Evolutionary conservation across 192 early-diverging fungal species (phyloP).

Genomic region (Irineochytrium annulatum): DNA sequence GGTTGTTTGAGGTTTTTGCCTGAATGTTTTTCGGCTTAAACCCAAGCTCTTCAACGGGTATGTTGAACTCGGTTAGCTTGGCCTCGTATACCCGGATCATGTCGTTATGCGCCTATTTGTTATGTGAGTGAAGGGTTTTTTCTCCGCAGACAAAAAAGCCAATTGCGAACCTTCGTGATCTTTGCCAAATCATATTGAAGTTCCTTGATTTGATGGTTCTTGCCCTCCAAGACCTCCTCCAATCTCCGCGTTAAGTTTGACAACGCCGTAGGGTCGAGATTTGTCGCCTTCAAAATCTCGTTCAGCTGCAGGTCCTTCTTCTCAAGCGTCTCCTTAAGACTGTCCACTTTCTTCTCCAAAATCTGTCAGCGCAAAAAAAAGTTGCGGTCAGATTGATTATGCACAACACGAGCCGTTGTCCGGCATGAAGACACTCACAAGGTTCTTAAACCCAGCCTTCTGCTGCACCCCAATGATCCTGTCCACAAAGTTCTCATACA

Average conservation of each 20-base stretch:
- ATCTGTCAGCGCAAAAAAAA: conserved; percentile 30
- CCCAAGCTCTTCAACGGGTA: conserved; percentile 58
- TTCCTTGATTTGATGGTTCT: conserved; percentile 60
- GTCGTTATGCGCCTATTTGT: conserved; percentile 57
- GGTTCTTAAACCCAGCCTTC: conserved; percentile 65
- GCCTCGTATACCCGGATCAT: conserved; percentile 61
- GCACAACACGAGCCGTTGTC: background rate
- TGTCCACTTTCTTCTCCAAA: conserved; percentile 60
- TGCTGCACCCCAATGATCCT: conserved; percentile 62
- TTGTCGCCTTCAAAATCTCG: conserved; percentile 59
- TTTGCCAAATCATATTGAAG: conserved; percentile 62
- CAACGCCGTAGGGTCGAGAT: conserved; percentile 53
- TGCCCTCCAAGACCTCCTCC: conserved; percentile 57
- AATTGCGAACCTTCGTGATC: conserved; percentile 44
- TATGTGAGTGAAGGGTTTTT: background rate
- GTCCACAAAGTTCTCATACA: conserved; percentile 63
- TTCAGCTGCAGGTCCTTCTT: conserved; percentile 64
- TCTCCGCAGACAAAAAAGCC: background rate
- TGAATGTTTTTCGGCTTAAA: conserved; percentile 53
- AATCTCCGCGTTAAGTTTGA: conserved; percentile 48
- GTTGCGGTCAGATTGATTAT: background rate
- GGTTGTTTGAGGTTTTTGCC: conserved; percentile 34
- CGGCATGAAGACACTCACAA: conserved; percentile 28
- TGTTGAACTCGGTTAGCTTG: conserved; percentile 55
- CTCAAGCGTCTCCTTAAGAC: conserved; percentile 49